Evolutionary conservation across 306 rosid genomes (phyloP), one percentile per base, ranked within the genome.

Genomic region (Vigna angularis): DNA sequence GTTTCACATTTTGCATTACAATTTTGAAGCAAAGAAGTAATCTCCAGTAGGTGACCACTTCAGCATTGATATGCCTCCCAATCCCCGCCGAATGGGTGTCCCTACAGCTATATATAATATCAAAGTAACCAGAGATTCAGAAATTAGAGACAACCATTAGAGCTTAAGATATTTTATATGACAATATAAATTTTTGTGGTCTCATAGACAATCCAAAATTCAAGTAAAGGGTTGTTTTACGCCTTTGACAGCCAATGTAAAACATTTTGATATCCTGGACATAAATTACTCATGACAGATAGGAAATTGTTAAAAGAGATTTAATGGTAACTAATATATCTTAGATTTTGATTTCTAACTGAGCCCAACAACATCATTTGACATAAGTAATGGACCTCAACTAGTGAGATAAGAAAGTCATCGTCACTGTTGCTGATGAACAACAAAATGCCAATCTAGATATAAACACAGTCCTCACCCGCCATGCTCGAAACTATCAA

Each of bases 1-100:
- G 65, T 51, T 70, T 56, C 36, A 77, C 9, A 13, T 49, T 79
- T 63, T 72, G 64, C 70, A 34, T 51, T 89, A 95, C 97, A 95
- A 92, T 87, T 95, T 92, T 45, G 95, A 89, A 48, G 97, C 90
- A 81, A 94, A 94, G 83, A 92, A 92, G 90, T 94, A 94, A 89
- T 94, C 97, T 76, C 97, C 97, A 76, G 91, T 88, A 44, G 98
- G 97, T 28, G 97, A 94, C 98, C 98, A 94, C 92, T 92, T 94
- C 75, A 94, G 83, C 86, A 87, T 74, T 72, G 97, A 90, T 75
- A 92, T 91, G 83, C 98, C 91, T 65, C 92, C 95, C 72, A 94
- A 88, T 76, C 98, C 98, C 20, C 98, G 89, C 59, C 98, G 88
- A 86, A 94, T 89, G 49, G 98, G 97, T 42, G 97, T 94, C 70